A percentile compares a stretch with the other conserved stretches of the same genome.
phyloP scores from a whole-genome alignment of 129 eudicot species.

The Arctium lappa region DNA sequence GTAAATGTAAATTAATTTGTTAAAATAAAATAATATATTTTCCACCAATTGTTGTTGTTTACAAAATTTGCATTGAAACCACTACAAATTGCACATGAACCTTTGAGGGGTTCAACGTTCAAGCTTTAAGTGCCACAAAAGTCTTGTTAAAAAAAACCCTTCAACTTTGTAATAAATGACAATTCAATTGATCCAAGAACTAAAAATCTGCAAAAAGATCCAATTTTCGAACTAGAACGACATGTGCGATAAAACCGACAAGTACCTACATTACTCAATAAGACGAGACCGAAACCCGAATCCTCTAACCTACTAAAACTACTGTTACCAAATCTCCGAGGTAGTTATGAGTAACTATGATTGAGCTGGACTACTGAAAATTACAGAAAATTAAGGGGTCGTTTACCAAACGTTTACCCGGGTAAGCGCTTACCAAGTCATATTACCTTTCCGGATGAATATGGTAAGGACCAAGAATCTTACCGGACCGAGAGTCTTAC shows the following conservation, averaged over 20 bases:
- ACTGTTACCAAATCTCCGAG: not conserved
- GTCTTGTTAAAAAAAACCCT: not conserved
- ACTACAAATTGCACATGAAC: not conserved
- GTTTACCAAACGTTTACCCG: no score
- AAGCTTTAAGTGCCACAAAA: not conserved
- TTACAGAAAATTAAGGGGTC: not conserved
- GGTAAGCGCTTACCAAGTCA: no score
- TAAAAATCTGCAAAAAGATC: not conserved
- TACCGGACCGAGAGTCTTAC: no score
- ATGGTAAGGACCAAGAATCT: no score
- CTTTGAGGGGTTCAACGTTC: not conserved
- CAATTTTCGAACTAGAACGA: not conserved
- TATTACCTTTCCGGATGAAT: no score
- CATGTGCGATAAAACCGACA: not conserved
- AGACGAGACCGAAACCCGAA: not conserved
- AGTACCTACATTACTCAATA: not conserved
- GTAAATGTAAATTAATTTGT: no score
- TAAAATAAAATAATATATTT: no score
- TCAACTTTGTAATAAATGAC: not conserved
- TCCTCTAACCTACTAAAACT: not conserved
- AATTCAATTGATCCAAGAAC: not conserved
- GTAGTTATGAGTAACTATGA: not conserved
- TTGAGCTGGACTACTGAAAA: not conserved
- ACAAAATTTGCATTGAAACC: not conserved
- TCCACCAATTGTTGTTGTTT: not conserved